Conservation (phyloP, 352 stramenopile species). For the Chrysophaeum taylorii region DNA sequence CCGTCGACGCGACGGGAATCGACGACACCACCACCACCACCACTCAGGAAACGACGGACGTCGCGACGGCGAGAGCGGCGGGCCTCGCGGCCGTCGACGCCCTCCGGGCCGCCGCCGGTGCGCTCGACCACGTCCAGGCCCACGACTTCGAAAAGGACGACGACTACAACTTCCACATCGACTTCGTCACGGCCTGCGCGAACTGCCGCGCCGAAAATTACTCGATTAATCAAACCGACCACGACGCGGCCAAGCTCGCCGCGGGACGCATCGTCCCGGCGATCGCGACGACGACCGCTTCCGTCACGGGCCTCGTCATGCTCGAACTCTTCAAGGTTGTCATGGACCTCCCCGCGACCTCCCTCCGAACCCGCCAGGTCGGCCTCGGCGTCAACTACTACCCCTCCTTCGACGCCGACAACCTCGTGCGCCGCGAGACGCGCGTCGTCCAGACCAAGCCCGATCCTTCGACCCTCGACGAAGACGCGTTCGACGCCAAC, state of each 20-base stretch:
- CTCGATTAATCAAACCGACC: slow-evolving; percentile 81
- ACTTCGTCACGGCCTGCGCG: slow-evolving; percentile 87
- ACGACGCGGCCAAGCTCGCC: slow-evolving; percentile 92
- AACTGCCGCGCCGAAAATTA: slow-evolving; percentile 86
- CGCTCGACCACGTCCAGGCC: slow-evolving; percentile 32
- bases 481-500: background rate
- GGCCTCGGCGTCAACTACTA: slow-evolving; percentile 10
- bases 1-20: slow-evolving; percentile 31
- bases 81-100: slow-evolving; percentile 6
- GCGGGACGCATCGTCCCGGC: slow-evolving; percentile 96
- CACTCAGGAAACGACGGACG: slow-evolving; percentile 12
- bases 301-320: slow-evolving; percentile 89
- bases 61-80: background rate
- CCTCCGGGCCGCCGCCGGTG: slow-evolving; percentile 2
- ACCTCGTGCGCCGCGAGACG: slow-evolving; percentile 6
- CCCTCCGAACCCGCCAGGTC: slow-evolving; percentile 1
- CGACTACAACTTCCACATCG: slow-evolving; percentile 83
- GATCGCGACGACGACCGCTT: slow-evolving; percentile 91
- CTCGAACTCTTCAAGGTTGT: slow-evolving; percentile 86
- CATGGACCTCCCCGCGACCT: background rate
- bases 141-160: slow-evolving; percentile 94
- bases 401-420: slow-evolving; percentile 14
- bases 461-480: background rate
- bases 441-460: background rate
- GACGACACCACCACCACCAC: slow-evolving; percentile 17